These are phyloP conservation scores for Cystofilobasidium macerans DNA, from an alignment of 768 basidiomycete species.

Conservation along the genomic window DNA sequence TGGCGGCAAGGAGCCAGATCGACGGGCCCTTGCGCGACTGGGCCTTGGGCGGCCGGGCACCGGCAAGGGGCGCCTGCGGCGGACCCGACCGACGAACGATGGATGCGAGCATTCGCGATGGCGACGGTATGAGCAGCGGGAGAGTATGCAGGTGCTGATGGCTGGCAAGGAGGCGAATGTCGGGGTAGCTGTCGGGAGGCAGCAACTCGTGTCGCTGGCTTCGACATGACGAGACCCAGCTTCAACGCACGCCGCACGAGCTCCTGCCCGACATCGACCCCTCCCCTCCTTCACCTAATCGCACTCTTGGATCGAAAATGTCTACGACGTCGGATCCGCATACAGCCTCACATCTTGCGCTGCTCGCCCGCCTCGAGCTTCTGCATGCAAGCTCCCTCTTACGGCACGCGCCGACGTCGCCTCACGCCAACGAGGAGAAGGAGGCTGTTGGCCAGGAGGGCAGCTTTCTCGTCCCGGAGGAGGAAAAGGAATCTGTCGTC, in stretches of 20 bases:
- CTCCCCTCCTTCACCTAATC: neutral
- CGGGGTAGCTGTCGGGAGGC: too few relatives aligned
- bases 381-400: constrained; percentile 16
- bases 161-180: neutral
- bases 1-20: neutral
- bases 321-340: neutral
- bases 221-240: too few relatives aligned
- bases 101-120: too few relatives aligned
- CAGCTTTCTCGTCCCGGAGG: neutral
- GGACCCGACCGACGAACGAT: too few relatives aligned
- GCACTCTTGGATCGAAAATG: neutral
- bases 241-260: too few relatives aligned
- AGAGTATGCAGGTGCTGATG: too few relatives aligned
- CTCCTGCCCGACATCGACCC: neutral
- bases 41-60: neutral
- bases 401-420: neutral
- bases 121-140: neutral
- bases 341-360: constrained; percentile 19
- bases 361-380: constrained; percentile 21
- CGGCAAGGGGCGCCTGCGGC: neutral
- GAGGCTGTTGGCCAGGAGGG: neutral
- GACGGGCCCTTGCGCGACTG: constrained; percentile 4
- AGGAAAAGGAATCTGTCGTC: neutral
- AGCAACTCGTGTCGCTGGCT: too few relatives aligned
- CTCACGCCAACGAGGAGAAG: neutral